Base-by-base conservation (phyloP, 257 asterid species). In the Plectranthus barbatus region DNA sequence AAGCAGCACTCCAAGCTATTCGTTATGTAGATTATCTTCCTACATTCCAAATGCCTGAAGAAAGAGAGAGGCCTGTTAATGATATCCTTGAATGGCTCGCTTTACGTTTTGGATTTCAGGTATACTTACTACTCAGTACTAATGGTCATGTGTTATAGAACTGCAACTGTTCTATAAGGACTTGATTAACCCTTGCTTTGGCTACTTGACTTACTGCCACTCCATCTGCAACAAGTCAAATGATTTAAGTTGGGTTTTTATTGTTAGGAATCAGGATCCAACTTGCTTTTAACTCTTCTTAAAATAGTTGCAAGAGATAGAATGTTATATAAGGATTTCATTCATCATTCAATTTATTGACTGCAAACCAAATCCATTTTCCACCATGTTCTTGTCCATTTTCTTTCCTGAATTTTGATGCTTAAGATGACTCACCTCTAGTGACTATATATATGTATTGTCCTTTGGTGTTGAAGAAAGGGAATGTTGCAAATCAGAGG, bases 21-120 rank as follows among this genome's bases (percentile, higher is more conserved):
- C 87, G 85, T 31, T 73, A 70, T 75, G 72, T 85, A 39, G 87
- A 82, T 48, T 76, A 73, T 81, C 96, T 92, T 71, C 97, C 97
- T 21, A 9, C 60, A 15, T 78, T 86, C 70, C 75, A 69, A 72
- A 66, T 79, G 83, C 69, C 86, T 52, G 91, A 81, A 60, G 88
- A 73, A 74, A 81, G 64, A 71, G 79, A 72, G 64, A 90, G 80
- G 73, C 70, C 77, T 60, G 83, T 79, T 10, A 85, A 76, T 55
- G 99, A 93, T 60, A 87, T 93, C 68, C 90, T 90, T 56, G 96
- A 87, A 73, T 93, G 99, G 99, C 96, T 93, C 68, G 84, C 94
- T 77, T 71, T 83, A 57, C 88, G 85, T 65, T 93, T 93, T 77
- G 99, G 99, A 39, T 93, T 93, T 72, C 99, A 93, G 99, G 67